Evolutionary conservation across 305 asterid species (phyloP).

Genomic region (Withania somnifera): DNA sequence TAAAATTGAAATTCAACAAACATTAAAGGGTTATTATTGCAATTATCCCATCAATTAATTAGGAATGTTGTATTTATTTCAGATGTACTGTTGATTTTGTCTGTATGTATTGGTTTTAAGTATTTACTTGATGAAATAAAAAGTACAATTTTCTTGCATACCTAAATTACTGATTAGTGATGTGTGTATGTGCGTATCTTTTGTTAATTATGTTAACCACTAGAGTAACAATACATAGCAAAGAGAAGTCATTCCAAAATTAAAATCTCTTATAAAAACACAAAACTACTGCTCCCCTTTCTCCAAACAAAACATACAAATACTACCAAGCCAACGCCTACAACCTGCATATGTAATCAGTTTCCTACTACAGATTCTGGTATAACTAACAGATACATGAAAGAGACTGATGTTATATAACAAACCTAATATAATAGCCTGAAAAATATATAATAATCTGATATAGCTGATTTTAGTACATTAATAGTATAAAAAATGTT

Average conservation of each 20-base stretch:
- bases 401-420: background rate
- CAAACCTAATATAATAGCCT: background rate
- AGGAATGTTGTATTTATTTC: background rate
- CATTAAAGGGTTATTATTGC: background rate
- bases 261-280: too few relatives aligned
- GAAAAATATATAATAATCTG: background rate
- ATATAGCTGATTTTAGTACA: background rate
- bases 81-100: background rate
- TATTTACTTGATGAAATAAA: background rate
- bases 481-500: too few relatives aligned
- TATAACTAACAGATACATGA: background rate
- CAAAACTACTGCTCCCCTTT: too few relatives aligned
- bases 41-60: background rate
- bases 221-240: too few relatives aligned
- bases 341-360: background rate
- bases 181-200: too few relatives aligned
- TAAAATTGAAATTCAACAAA: too few relatives aligned
- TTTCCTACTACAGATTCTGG: background rate
- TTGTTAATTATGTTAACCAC: too few relatives aligned
- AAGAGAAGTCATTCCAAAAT: too few relatives aligned
- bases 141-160: background rate
- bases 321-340: too few relatives aligned
- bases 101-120: background rate
- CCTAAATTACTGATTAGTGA: background rate
- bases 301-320: too few relatives aligned